Evolutionary conservation across 2,329 filamentous ascomycete species (phyloP).

Genomic region (Colletotrichum sp.): DNA sequence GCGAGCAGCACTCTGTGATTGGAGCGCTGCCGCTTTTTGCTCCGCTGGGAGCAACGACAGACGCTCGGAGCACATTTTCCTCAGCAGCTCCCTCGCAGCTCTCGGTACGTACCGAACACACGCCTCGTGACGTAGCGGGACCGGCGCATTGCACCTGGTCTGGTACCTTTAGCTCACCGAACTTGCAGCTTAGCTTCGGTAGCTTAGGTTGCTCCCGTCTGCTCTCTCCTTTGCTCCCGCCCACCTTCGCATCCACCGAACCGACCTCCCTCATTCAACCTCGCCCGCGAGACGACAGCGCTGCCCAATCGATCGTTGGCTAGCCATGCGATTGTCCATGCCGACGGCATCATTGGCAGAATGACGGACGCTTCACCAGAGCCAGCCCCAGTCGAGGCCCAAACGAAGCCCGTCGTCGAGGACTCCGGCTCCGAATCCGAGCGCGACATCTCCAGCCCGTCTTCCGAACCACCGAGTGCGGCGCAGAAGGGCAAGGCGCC

Average conservation of each 20-base stretch:
- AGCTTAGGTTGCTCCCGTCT: not conserved
- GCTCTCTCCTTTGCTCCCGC: not conserved
- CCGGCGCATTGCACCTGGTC: not conserved
- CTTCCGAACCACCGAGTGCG: not conserved
- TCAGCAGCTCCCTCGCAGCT: not conserved
- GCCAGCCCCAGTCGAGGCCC: conserved; percentile 32
- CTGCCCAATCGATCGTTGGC: not conserved
- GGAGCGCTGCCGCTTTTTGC: not conserved
- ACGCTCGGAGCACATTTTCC: not conserved
- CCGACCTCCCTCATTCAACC: not conserved
- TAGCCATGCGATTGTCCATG: conserved; percentile 6
- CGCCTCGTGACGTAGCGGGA: conserved; percentile 19
- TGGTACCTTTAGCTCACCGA: not conserved
- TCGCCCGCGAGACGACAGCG: not conserved
- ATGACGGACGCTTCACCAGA: conserved; percentile 48
- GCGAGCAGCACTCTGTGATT: too few relatives aligned
- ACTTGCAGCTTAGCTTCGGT: conserved; percentile 8
- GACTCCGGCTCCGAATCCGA: conserved; percentile 14
- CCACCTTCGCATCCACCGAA: not conserved
- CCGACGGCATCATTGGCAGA: conserved; percentile 29
- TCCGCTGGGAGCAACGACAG: not conserved
- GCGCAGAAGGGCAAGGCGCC: conserved; percentile 18
- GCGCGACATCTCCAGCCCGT: not conserved
- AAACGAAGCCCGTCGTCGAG: conserved; percentile 21
- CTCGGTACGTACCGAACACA: conserved; percentile 2